A percentile compares a stretch with the other conserved stretches of the same genome.
These are phyloP conservation scores for Chaetoceros tenuissimus DNA, from an alignment of 108 stramenopile genomes.

Conservation along the genomic window DNA sequence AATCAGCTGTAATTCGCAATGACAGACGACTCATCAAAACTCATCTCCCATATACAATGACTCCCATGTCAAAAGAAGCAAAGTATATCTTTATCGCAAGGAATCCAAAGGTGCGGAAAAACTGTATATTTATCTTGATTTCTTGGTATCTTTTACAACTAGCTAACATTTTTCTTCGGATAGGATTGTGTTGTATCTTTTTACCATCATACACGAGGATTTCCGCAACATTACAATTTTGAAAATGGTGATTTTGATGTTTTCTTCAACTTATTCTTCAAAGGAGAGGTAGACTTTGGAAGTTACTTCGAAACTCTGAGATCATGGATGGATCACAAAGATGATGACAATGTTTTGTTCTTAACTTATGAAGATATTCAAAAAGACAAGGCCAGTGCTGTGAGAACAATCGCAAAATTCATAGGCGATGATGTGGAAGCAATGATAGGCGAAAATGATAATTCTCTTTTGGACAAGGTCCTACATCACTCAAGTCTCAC, in stretches of 20 bases:
- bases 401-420: constrained; percentile 33
- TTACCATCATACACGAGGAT: constrained; percentile 44
- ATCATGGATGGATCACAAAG: constrained; percentile 27
- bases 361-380: constrained; percentile 30
- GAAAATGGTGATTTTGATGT: constrained; percentile 36
- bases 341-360: constrained; percentile 40
- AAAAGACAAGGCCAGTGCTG: constrained; percentile 15
- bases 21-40: constrained; percentile 36
- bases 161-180: no score
- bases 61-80: constrained; percentile 22
- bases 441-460: constrained; percentile 21
- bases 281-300: constrained; percentile 38
- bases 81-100: constrained; percentile 40
- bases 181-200: constrained; percentile 43
- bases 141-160: background rate
- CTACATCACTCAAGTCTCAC: constrained; percentile 36
- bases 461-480: constrained; percentile 25
- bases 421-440: constrained; percentile 12
- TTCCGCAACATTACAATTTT: constrained; percentile 37
- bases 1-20: constrained; percentile 11
- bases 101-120: no score
- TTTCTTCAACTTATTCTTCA: constrained; percentile 33
- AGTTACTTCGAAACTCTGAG: constrained; percentile 30
- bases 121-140: no score
- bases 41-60: constrained; percentile 30